Conservation (phyloP, 495 filamentous ascomycete genomes). For the Penicillium steckii region DNA sequence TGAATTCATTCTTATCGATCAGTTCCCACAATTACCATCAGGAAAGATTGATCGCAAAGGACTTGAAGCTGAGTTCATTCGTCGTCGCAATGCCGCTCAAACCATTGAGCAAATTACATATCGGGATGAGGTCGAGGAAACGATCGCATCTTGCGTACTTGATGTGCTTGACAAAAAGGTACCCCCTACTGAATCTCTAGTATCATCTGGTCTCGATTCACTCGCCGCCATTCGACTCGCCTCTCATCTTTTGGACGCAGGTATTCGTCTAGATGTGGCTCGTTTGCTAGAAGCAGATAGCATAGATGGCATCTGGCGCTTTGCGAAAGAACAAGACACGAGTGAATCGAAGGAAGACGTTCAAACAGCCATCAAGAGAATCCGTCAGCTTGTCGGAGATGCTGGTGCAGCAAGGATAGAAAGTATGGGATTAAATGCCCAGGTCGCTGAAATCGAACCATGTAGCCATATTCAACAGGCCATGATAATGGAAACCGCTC, state of each 20-base stretch:
- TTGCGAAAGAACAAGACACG: conserved; percentile 21
- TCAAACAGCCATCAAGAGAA: conserved; percentile 13
- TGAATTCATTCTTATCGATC: conserved; percentile 58
- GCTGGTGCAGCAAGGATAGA: conserved; percentile 23
- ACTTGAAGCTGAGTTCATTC: conserved; percentile 56
- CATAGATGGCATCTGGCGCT: conserved; percentile 28
- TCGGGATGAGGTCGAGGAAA: conserved; percentile 37
- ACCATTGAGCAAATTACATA: conserved; percentile 28
- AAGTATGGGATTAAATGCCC: conserved; percentile 17
- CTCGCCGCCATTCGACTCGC: conserved; percentile 66
- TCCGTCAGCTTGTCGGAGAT: conserved; percentile 21
- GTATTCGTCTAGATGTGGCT: conserved; percentile 49
- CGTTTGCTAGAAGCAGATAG: conserved; percentile 57
- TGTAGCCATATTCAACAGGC: conserved; percentile 71
- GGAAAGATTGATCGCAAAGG: conserved; percentile 73
- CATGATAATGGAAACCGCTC: conserved; percentile 72
- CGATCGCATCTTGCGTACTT: conserved; percentile 46
- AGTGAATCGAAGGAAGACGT: conserved; percentile 8
- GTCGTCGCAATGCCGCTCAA: conserved; percentile 13
- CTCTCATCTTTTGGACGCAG: conserved; percentile 52
- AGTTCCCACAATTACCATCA: conserved; percentile 70
- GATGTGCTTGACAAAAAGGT: conserved; percentile 42
- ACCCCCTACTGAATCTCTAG: conserved; percentile 45
- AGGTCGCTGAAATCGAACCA: conserved; percentile 52
- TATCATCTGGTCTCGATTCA: conserved; percentile 67